These are phyloP conservation scores for Akanthomyces dipterigenus DNA, from an alignment of 2,329 filamentous ascomycete genomes.

Conservation along the genomic window DNA sequence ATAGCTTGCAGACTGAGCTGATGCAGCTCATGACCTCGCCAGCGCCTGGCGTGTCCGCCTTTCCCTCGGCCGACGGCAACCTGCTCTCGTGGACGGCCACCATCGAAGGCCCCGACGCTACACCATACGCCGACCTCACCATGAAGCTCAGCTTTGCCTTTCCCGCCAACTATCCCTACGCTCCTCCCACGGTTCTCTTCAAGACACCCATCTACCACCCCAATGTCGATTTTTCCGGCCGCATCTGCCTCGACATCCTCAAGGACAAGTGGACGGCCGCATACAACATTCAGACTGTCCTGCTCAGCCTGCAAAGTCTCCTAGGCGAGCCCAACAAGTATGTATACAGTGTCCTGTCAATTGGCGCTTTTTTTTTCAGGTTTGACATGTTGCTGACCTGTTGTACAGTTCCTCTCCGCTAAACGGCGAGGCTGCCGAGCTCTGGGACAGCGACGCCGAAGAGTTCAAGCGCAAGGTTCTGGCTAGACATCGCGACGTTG, in stretches of 20 bases:
- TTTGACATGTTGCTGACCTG: not conserved
- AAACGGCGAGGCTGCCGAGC: slow-evolving; percentile 90
- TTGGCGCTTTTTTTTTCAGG: not conserved
- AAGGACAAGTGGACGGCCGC: slow-evolving; percentile 99
- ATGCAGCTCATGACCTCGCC: slow-evolving; percentile 98
- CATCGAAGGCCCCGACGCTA: slow-evolving; percentile 84
- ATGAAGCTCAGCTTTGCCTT: slow-evolving; percentile 93
- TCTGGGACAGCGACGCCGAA: slow-evolving; percentile 84
- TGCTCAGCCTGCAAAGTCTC: slow-evolving; percentile 89
- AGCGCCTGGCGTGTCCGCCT: slow-evolving; percentile 88
- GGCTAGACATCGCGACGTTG: slow-evolving; percentile 55
- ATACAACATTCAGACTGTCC: slow-evolving; percentile 90
- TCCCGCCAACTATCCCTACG: slow-evolving; percentile 87
- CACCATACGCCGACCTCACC: slow-evolving; percentile 79
- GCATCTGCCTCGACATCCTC: slow-evolving; percentile 95
- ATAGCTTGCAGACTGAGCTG: slow-evolving; percentile 88
- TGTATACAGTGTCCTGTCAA: not conserved
- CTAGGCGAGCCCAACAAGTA: slow-evolving; percentile 98
- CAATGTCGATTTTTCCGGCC: slow-evolving; percentile 93
- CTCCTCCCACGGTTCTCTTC: slow-evolving; percentile 86
- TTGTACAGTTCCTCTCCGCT: slow-evolving; percentile 91
- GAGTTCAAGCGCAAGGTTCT: slow-evolving; percentile 78
- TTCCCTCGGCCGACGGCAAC: slow-evolving; percentile 85
- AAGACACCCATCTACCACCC: slow-evolving; percentile 99
- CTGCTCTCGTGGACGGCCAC: slow-evolving; percentile 90